phyloP scores from a whole-genome alignment of 208 protist genomes.

The Wallacemonas collosoma region DNA sequence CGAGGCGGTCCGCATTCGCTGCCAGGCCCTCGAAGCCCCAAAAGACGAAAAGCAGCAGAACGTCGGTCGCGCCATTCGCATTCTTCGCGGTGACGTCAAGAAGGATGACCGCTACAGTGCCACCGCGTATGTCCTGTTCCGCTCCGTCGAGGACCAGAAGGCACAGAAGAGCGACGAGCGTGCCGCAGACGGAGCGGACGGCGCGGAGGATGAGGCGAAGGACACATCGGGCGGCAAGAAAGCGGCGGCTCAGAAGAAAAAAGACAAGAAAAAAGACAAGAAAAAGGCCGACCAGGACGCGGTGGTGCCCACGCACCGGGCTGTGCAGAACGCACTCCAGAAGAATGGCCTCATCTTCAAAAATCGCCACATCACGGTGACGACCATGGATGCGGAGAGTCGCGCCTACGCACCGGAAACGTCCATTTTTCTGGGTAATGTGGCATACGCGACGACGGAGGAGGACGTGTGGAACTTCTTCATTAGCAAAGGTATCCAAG shows the following conservation, averaged over 20 bases:
- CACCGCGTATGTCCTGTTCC: conserved; percentile 87
- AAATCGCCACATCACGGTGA: conserved; percentile 86
- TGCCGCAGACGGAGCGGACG: not conserved
- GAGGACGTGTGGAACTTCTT: conserved; percentile 89
- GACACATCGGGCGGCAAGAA: not conserved
- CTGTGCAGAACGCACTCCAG: conserved; percentile 47
- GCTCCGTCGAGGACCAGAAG: conserved; percentile 19
- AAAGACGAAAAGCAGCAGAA: conserved; percentile 34
- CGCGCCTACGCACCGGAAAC: conserved; percentile 78
- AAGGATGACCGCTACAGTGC: conserved; percentile 83
- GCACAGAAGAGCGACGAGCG: conserved; percentile 15
- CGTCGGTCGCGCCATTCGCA: conserved; percentile 77
- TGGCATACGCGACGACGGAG: conserved; percentile 83
- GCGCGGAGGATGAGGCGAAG: not conserved
- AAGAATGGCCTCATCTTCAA: conserved; percentile 76
- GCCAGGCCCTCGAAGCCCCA: conserved; percentile 61
- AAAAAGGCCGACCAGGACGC: not conserved
- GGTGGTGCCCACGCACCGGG: conserved; percentile 17
- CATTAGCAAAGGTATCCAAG: conserved; percentile 66
- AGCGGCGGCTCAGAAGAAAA: conserved; percentile 15
- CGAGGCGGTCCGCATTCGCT: conserved; percentile 75
- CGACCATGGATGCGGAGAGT: conserved; percentile 62
- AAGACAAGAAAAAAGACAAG: conserved; percentile 13
- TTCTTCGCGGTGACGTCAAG: conserved; percentile 84
- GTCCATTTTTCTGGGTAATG: conserved; percentile 90